phyloP scores from a whole-genome alignment of 2,329 filamentous ascomycete genomes.

The Penicillium sp. region DNA sequence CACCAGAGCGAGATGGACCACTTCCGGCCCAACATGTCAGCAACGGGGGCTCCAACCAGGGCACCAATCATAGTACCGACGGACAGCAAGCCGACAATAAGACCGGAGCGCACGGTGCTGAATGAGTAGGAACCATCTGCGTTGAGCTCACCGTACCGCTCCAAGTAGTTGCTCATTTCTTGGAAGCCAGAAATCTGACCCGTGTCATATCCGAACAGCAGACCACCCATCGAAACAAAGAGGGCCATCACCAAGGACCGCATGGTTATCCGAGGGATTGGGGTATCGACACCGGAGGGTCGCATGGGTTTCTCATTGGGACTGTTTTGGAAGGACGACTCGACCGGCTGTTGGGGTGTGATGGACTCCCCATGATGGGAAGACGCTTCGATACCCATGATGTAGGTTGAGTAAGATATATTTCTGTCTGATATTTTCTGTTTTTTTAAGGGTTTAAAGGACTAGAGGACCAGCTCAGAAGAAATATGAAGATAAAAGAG shows the following conservation, averaged over 20 bases:
- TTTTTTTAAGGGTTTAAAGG: background rate
- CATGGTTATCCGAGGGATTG: slow-evolving; percentile 30
- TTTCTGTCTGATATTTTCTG: background rate
- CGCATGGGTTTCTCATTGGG: slow-evolving; percentile 19
- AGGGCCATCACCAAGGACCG: slow-evolving; percentile 36
- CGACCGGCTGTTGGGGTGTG: slow-evolving; percentile 22
- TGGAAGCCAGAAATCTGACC: slow-evolving; percentile 41
- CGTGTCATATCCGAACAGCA: slow-evolving; percentile 40
- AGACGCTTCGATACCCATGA: slow-evolving; percentile 26
- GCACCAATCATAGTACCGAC: slow-evolving; percentile 39
- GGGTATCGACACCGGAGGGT: slow-evolving; percentile 22
- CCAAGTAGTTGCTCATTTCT: slow-evolving; percentile 36
- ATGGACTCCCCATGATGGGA: slow-evolving; percentile 28
- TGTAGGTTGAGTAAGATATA: background rate
- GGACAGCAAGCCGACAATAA: slow-evolving; percentile 38
- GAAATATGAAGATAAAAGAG: background rate
- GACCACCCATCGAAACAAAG: slow-evolving; percentile 41
- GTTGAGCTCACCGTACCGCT: slow-evolving; percentile 32
- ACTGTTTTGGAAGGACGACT: slow-evolving; percentile 16
- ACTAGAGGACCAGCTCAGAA: slow-evolving; percentile 1
- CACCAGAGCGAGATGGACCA: slow-evolving; percentile 38
- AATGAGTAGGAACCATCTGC: slow-evolving; percentile 29
- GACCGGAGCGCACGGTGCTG: slow-evolving; percentile 35
- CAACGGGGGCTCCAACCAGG: slow-evolving; percentile 34
- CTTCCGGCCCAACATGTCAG: slow-evolving; percentile 37